These are phyloP conservation scores for Diutina scorzettiae DNA, from an alignment of 1,139 yeast species.

Conservation along the genomic window DNA sequence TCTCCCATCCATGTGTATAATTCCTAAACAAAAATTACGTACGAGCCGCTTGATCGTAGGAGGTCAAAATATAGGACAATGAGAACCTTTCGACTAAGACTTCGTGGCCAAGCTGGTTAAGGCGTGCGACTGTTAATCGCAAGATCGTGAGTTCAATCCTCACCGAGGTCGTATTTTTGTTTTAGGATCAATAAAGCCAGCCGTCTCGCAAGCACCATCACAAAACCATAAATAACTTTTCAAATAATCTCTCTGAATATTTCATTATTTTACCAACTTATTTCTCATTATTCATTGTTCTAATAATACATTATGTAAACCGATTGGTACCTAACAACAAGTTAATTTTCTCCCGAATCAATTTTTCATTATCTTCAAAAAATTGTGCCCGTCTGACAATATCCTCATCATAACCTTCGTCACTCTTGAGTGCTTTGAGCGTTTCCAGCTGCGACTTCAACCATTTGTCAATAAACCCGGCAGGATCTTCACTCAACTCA, in stretches of 20 bases:
- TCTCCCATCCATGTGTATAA: too few relatives aligned
- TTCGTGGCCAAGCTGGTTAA: constrained; percentile 48
- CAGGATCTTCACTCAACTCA: constrained; percentile 66
- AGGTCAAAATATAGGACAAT: too few relatives aligned
- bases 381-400: constrained; percentile 72
- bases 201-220: too few relatives aligned
- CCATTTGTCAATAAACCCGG: constrained; percentile 62
- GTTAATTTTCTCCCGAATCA: constrained; percentile 66
- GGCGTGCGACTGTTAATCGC: constrained; percentile 44
- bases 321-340: constrained; percentile 39
- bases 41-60: too few relatives aligned
- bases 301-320: constrained; percentile 9
- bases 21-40: too few relatives aligned
- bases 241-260: background rate
- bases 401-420: constrained; percentile 87
- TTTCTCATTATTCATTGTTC: constrained; percentile 1
- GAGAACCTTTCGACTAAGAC: constrained; percentile 19
- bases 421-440: constrained; percentile 66
- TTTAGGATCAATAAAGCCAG: too few relatives aligned
- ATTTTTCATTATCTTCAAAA: constrained; percentile 56
- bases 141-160: constrained; percentile 9
- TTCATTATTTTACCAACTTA: background rate
- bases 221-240: too few relatives aligned
- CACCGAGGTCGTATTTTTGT: constrained; percentile 4
- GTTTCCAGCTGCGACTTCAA: constrained; percentile 65